Evolutionary conservation across 257 asterid genomes (phyloP), one percentile per base, ranked within the genome.

Genomic region (Solanum bulbocastanum): DNA sequence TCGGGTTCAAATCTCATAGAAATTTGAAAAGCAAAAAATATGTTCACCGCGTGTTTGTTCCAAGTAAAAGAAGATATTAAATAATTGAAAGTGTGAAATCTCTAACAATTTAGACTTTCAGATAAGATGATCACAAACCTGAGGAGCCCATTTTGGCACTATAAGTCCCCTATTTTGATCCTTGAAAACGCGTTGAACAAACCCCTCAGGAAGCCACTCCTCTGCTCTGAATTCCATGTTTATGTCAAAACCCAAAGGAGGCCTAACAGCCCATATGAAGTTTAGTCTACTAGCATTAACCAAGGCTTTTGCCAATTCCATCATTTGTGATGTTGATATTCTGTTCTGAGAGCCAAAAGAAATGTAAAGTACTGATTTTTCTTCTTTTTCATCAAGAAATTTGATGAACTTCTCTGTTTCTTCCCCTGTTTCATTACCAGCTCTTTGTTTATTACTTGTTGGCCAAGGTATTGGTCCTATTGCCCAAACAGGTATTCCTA

Each of bases 171-270:
- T 87, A 3, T 93, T 89, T 40, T 90, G 83, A 16, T 86, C 89
- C 13, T 79, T 56, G 7, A 89, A 42, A 78, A 78, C 49, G 0
- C 91, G 86, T 87, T 90, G 88, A 37, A 90, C 22, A 71, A 90
- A 93, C 3, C 94, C 94, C 13, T 94, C 94, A 3, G 96, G 96
- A 35, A 92, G 89, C 96, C 95, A 94, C 42, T 93, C 89, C 49
- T 92, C 94, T 22, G 92, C 90, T 60, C 72, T 86, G 46, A 94
- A 93, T 23, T 91, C 92, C 11, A 89, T 91, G 22, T 89, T 88
- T 1, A 71, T 75, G 91, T 90, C 90, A 84, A 90, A 92, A 2
- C 92, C 95, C 13, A 93, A 35, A 14, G 94, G 98, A 35, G 94
- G 89, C 37, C 90, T 87, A 27, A 86, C 8, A 10, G 87, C 90